Conservation (phyloP, 2,329 filamentous ascomycete species). For the Colletotrichum musicola region DNA sequence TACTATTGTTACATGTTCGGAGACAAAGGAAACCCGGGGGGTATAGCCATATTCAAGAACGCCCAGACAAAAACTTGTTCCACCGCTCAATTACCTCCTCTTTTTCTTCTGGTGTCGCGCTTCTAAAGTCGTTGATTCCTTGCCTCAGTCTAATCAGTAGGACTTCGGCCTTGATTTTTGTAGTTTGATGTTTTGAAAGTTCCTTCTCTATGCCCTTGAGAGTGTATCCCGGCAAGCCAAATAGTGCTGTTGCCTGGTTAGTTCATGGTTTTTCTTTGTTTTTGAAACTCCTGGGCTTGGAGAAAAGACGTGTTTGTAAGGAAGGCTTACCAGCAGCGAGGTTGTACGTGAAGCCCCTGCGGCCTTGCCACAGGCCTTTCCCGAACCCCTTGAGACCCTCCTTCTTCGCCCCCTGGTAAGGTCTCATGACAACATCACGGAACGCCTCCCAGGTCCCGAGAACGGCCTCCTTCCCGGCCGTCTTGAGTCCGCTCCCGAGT, state of each 20-base stretch:
- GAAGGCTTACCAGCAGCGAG: slow-evolving; percentile 50
- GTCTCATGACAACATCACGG: slow-evolving; percentile 74
- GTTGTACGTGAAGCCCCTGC: slow-evolving; percentile 58
- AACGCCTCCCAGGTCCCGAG: slow-evolving; percentile 77
- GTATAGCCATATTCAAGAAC: slow-evolving; percentile 19
- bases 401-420: slow-evolving; percentile 72
- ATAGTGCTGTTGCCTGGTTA: slow-evolving; percentile 49
- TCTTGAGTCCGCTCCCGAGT: slow-evolving; percentile 68
- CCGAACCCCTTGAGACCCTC: slow-evolving; percentile 71
- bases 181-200: slow-evolving; percentile 50
- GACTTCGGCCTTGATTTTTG: slow-evolving; percentile 49
- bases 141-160: slow-evolving; percentile 48
- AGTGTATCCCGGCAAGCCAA: slow-evolving; percentile 63
- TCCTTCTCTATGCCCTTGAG: slow-evolving; percentile 68
- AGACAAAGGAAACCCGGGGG: slow-evolving; percentile 23
- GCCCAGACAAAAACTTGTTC: slow-evolving; percentile 37
- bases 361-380: slow-evolving; percentile 67
- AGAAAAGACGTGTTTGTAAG: too few relatives aligned
- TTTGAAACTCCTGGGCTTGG: too few relatives aligned
- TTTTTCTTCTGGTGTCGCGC: slow-evolving; percentile 40
- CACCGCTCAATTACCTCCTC: slow-evolving; percentile 45
- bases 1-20: too few relatives aligned
- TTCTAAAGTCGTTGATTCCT: slow-evolving; percentile 47
- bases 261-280: neutral
- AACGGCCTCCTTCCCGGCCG: slow-evolving; percentile 74